A percentile compares a stretch with the other conserved stretches of the same genome.
These are phyloP conservation scores for Aristolochia californica DNA, from an alignment of 164 flowering plant genomes.

Conservation along the genomic window DNA sequence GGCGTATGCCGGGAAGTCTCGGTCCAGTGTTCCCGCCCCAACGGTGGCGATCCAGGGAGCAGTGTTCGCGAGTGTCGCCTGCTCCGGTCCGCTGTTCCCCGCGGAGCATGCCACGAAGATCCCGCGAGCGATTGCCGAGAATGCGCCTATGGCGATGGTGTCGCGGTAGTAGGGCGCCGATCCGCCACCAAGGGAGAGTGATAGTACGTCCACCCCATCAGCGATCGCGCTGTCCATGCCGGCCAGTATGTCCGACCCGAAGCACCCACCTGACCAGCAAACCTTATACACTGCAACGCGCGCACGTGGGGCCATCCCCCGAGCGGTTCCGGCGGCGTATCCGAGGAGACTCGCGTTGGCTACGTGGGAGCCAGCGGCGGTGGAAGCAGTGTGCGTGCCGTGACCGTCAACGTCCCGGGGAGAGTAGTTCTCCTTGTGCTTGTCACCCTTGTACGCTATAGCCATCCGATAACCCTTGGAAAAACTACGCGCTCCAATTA, in stretches of 20 bases:
- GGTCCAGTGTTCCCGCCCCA: constrained; percentile 80
- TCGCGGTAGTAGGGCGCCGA: constrained; percentile 51
- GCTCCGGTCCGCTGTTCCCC: constrained; percentile 69
- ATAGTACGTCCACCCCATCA: constrained; percentile 78
- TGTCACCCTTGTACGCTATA: constrained; percentile 20
- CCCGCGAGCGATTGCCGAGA: constrained; percentile 68
- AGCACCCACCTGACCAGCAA: constrained; percentile 62
- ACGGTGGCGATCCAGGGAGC: constrained; percentile 92
- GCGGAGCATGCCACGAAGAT: constrained; percentile 78
- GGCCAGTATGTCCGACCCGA: constrained; percentile 69
- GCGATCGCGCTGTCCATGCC: constrained; percentile 60
- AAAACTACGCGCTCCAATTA: constrained; percentile 70
- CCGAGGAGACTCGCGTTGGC: constrained; percentile 62
- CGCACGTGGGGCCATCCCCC: constrained; percentile 72
- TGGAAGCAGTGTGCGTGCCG: constrained; percentile 81
- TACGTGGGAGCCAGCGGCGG: constrained; percentile 64
- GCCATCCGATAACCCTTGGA: constrained; percentile 53
- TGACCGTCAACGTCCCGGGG: constrained; percentile 73
- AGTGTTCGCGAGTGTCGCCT: constrained; percentile 42
- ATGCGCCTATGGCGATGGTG: constrained; percentile 68
- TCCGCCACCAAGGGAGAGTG: constrained; percentile 80
- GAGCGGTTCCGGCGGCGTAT: constrained; percentile 71
- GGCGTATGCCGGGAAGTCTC: constrained; percentile 70
- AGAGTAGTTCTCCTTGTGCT: constrained; percentile 24
- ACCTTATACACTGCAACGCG: constrained; percentile 73